A percentile compares a stretch with the other conserved stretches of the same genome.
These are phyloP conservation scores for Coemansia sp. DNA, from an alignment of 192 early-diverging fungal genomes.

Conservation along the genomic window DNA sequence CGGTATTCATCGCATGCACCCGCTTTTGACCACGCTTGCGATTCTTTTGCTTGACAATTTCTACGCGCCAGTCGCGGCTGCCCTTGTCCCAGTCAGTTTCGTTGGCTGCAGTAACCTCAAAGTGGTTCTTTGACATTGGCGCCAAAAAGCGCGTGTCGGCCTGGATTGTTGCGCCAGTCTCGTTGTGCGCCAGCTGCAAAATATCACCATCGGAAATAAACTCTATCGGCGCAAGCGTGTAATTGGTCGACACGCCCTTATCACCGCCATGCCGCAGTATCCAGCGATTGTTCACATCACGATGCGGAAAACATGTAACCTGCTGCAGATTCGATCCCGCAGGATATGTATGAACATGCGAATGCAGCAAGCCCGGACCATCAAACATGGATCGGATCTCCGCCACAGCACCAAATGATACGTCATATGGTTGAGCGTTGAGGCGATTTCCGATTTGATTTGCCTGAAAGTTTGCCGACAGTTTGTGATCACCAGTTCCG, in stretches of 20 bases:
- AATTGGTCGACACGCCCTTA: slow-evolving; percentile 14
- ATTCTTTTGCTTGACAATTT: slow-evolving; percentile 45
- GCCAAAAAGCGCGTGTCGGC: slow-evolving; percentile 66
- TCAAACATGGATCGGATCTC: slow-evolving; percentile 17
- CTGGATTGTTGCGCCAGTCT: slow-evolving; percentile 57
- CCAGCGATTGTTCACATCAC: slow-evolving; percentile 70
- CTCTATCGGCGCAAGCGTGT: slow-evolving; percentile 28
- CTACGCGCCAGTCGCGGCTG: slow-evolving; percentile 59
- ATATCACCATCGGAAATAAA: slow-evolving; percentile 67
- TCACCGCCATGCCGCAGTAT: slow-evolving; percentile 52
- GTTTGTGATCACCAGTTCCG: slow-evolving; percentile 90
- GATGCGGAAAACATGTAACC: slow-evolving; percentile 77
- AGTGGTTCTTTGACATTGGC: slow-evolving; percentile 63
- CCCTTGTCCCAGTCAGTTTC: slow-evolving; percentile 59
- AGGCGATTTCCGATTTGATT: slow-evolving; percentile 74
- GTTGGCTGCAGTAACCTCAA: slow-evolving; percentile 56
- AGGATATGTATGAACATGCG: slow-evolving; percentile 60
- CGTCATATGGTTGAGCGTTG: slow-evolving; percentile 23
- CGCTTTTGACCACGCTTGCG: slow-evolving; percentile 30
- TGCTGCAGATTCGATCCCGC: slow-evolving; percentile 74
- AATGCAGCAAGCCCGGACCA: slow-evolving; percentile 52
- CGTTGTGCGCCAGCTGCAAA: slow-evolving; percentile 66
- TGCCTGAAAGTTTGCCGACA: slow-evolving; percentile 84
- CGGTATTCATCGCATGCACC: slow-evolving; percentile 54
- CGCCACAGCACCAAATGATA: slow-evolving; percentile 21